These are phyloP conservation scores for Stentor roeselii DNA, from an alignment of 73 alveolate species.

Conservation along the genomic window DNA sequence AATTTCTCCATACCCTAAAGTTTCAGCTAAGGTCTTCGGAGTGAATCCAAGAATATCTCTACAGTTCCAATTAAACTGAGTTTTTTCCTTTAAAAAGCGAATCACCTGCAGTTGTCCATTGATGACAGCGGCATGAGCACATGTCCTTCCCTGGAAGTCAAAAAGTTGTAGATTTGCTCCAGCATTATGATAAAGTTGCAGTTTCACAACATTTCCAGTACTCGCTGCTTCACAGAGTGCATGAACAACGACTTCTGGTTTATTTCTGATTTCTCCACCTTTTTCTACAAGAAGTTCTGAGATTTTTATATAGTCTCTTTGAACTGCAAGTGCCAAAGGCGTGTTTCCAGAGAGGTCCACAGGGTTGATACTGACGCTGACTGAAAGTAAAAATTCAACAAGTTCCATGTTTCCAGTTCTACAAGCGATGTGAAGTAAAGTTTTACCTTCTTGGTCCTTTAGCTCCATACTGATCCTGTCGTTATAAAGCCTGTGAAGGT, in stretches of 20 bases:
- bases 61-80: not conserved
- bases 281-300: not conserved
- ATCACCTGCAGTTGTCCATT: not conserved
- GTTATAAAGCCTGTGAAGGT: constrained; percentile 19
- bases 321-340: not conserved
- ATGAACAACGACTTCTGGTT: not conserved
- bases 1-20: not conserved
- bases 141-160: not conserved
- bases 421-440: constrained; percentile 49
- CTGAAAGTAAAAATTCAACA: not conserved
- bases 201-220: not conserved
- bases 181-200: not conserved
- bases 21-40: not conserved
- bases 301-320: not conserved
- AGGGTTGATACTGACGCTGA: not conserved
- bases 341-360: not conserved
- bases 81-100: not conserved
- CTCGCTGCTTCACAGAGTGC: not conserved
- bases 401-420: not conserved
- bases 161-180: not conserved
- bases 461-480: constrained; percentile 46
- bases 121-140: not conserved
- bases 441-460: constrained; percentile 41
- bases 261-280: not conserved
- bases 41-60: constrained; percentile 4